phyloP scores from a whole-genome alignment of 176 grass and related monocot genomes.

The Ensete glaucum region DNA sequence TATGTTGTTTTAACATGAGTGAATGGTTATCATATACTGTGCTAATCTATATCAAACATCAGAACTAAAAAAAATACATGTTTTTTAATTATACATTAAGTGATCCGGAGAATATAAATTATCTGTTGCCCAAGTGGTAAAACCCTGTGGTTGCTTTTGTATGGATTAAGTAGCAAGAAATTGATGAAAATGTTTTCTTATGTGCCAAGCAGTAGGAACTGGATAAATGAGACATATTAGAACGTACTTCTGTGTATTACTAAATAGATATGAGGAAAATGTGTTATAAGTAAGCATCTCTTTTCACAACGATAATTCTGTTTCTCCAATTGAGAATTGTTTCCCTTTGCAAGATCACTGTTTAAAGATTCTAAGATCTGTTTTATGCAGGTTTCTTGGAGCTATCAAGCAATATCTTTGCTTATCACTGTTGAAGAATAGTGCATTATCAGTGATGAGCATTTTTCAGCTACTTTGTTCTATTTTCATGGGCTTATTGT shows the following conservation, averaged over 20 bases:
- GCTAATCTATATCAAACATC: neutral
- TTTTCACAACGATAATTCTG: neutral
- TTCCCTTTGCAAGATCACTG: neutral
- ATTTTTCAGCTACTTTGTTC: slow-evolving; percentile 93
- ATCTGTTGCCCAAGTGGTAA: too few relatives aligned
- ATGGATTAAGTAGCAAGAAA: too few relatives aligned
- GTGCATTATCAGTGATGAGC: slow-evolving; percentile 80
- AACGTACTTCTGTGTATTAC: too few relatives aligned
- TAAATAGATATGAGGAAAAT: neutral
- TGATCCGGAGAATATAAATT: too few relatives aligned
- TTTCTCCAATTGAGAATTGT: neutral
- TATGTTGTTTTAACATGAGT: too few relatives aligned
- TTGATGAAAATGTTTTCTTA: too few relatives aligned
- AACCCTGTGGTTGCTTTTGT: too few relatives aligned
- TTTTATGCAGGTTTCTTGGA: slow-evolving; percentile 75
- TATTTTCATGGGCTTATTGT: slow-evolving; percentile 72
- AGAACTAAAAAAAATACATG: neutral
- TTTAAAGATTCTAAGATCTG: neutral
- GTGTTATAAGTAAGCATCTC: neutral
- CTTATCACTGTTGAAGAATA: slow-evolving; percentile 98
- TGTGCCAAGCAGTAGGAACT: too few relatives aligned
- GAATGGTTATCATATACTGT: neutral
- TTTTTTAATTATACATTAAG: too few relatives aligned
- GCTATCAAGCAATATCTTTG: slow-evolving; percentile 90
- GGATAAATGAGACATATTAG: too few relatives aligned